Evolutionary conservation across 2,329 filamentous ascomycete genomes (phyloP).

Genomic region (Coniochaeta sp.): DNA sequence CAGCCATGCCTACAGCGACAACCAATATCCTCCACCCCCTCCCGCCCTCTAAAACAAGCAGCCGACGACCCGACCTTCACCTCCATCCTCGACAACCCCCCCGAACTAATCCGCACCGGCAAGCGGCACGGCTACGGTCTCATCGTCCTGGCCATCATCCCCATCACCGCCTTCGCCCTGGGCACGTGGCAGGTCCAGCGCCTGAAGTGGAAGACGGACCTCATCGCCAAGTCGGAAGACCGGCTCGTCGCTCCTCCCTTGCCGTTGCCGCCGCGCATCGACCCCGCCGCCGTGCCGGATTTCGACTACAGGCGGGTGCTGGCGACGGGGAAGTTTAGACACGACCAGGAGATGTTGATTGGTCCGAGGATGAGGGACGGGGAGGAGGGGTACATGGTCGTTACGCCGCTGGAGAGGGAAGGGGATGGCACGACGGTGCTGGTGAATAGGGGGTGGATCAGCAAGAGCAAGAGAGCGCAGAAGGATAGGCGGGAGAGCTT

Average conservation of each 20-base stretch:
- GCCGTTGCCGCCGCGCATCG: conserved; percentile 75
- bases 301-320: conserved; percentile 88
- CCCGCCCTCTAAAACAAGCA: conserved; percentile 38
- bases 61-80: conserved; percentile 74
- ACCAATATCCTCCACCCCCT: conserved; percentile 21
- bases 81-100: conserved; percentile 81
- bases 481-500: conserved; percentile 56
- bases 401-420: conserved; percentile 80
- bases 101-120: conserved; percentile 69
- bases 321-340: conserved; percentile 65
- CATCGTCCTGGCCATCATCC: conserved; percentile 78
- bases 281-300: conserved; percentile 72
- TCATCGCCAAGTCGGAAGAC: conserved; percentile 89
- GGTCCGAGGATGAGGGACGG: conserved; percentile 86
- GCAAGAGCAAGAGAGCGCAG: conserved; percentile 64
- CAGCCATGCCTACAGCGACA: conserved; percentile 6
- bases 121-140: conserved; percentile 71
- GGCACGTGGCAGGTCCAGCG: conserved; percentile 95
- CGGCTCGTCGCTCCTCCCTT: conserved; percentile 79
- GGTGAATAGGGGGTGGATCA: conserved; percentile 88
- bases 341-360: conserved; percentile 94
- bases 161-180: conserved; percentile 80
- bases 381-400: conserved; percentile 81
- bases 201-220: conserved; percentile 85
- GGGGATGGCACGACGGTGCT: conserved; percentile 62